Percentiles rank a stretch among this genome's conserved stretches.
These are phyloP conservation scores for Chaetoceros tenuissimus DNA, from an alignment of 108 stramenopile genomes.

Conservation along the genomic window DNA sequence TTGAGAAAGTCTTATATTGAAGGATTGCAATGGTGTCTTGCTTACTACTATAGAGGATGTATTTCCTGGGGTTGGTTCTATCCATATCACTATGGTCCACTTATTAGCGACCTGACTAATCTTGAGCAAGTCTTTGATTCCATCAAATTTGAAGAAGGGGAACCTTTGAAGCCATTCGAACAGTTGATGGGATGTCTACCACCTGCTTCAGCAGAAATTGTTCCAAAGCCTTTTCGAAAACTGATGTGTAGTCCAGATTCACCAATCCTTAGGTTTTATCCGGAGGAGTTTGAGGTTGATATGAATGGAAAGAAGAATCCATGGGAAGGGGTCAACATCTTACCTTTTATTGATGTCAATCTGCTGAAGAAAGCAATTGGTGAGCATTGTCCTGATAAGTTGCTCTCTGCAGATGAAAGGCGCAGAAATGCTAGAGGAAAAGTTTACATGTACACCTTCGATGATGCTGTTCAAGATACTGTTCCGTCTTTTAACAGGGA, in stretches of 20 bases:
- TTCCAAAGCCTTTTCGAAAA: conserved; percentile 77
- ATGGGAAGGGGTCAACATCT: conserved; percentile 97
- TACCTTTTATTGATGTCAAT: conserved; percentile 94
- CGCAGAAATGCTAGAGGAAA: conserved; percentile 69
- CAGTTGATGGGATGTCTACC: conserved; percentile 97
- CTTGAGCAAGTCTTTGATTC: conserved; percentile 64
- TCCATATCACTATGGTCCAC: conserved; percentile 94
- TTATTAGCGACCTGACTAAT: conserved; percentile 92
- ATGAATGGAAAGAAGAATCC: conserved; percentile 99
- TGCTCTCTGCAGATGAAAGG: conserved; percentile 71
- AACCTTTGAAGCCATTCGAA: conserved; percentile 88
- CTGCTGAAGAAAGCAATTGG: conserved; percentile 69
- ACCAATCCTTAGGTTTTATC: conserved; percentile 92
- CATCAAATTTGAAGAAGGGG: conserved; percentile 81
- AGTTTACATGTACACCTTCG: conserved; percentile 69
- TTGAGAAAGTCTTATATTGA: conserved; percentile 84
- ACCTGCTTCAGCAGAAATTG: conserved; percentile 73
- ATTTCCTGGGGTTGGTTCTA: conserved; percentile 98
- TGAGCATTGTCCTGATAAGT: conserved; percentile 61
- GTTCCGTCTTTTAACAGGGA: conserved; percentile 69
- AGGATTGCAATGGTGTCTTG: conserved; percentile 97
- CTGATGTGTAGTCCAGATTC: conserved; percentile 83
- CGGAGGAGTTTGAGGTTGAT: conserved; percentile 88
- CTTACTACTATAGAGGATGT: conserved; percentile 98
- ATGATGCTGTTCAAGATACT: conserved; percentile 63